phyloP scores from a whole-genome alignment of 106 monocot species.

The Dioscorea dumetorum region DNA sequence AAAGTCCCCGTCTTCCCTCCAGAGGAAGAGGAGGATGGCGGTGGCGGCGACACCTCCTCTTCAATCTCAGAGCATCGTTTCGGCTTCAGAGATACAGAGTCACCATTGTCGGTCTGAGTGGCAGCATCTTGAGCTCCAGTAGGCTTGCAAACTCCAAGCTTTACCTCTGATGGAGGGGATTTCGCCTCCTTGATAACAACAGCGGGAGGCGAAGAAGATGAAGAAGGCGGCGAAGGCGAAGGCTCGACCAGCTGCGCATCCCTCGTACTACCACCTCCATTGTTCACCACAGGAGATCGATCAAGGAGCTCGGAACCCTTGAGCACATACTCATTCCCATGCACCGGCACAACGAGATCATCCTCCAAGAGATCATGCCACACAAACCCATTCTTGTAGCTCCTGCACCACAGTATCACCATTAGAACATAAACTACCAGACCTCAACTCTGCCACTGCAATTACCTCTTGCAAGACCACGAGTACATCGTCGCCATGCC shows the following conservation, averaged over 20 bases:
- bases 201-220: constrained; percentile 19
- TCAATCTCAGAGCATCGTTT: constrained; percentile 7
- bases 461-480: constrained; percentile 94
- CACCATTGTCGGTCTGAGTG: constrained; percentile 54
- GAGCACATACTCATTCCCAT: constrained; percentile 70
- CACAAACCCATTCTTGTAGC: constrained; percentile 89
- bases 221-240: constrained; percentile 17
- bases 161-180: constrained; percentile 1
- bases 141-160: constrained; percentile 26
- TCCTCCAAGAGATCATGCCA: constrained; percentile 86
- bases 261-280: constrained; percentile 10
- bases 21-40: constrained; percentile 21
- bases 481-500: constrained; percentile 76
- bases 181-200: constrained; percentile 26
- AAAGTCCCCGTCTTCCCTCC: constrained; percentile 47
- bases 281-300: constrained; percentile 30
- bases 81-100: constrained; percentile 2
- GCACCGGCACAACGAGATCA: constrained; percentile 64
- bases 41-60: constrained; percentile 24
- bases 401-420: constrained; percentile 26
- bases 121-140: constrained; percentile 35
- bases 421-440: background rate
- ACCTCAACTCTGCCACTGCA: too few species aligned
- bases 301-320: constrained; percentile 83
- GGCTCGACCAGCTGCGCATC: constrained; percentile 18